Base-by-base conservation (phyloP, 352 stramenopile species). In the Globisporangium parvum region DNA sequence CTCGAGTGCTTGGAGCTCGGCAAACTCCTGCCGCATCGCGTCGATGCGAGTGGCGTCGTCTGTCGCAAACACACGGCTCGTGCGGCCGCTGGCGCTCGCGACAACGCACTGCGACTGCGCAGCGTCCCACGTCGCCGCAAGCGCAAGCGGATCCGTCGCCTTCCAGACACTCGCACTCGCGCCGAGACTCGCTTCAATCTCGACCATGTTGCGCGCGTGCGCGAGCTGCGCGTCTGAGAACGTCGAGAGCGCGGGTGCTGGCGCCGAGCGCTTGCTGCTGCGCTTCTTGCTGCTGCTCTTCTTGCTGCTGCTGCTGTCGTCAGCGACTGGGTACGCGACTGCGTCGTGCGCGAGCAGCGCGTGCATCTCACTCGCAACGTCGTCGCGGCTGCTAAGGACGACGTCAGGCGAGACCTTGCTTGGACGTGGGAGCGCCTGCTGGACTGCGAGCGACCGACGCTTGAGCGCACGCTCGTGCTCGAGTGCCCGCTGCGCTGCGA, bases 141-240 rank as follows among this genome's bases (percentile, higher is more conserved):
- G 20, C 17, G 39, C 26, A 2, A 44, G 44, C 11, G 57, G 3
- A 9, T 71, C 51, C 40, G 53, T 35, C 3, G 48, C 51, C 37
- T 73, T 66, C 82, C 82, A 93, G 12, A 71, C 37, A 46, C 81
- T 69, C 11, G 49, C 39, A 2, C 35, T 20, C 8, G 63, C 57
- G 50, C 66, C 53, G 33, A 93, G 51, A 65, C 75, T 90, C 35
- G 78, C 79, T 59, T 94, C 85, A 47, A 94, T 79, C n/a, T 81
- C 61, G 24, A 94, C 69, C 71, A 91, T 84, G 63, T 90, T 88
- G 26, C 71, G 70, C 10, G 82, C 85, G 5, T 71, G 65, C 47
- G 82, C 71, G 40, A 94, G 66, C 14, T 83, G 73, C n/a, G 63
- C 74, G 45, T 94, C 82, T 1, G 74, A 68, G 46, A 92, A 87